A percentile compares a stretch with the other conserved stretches of the same genome.
Conservation (phyloP, 2,329 filamentous ascomycete genomes). For the Talaromyces sp. region DNA sequence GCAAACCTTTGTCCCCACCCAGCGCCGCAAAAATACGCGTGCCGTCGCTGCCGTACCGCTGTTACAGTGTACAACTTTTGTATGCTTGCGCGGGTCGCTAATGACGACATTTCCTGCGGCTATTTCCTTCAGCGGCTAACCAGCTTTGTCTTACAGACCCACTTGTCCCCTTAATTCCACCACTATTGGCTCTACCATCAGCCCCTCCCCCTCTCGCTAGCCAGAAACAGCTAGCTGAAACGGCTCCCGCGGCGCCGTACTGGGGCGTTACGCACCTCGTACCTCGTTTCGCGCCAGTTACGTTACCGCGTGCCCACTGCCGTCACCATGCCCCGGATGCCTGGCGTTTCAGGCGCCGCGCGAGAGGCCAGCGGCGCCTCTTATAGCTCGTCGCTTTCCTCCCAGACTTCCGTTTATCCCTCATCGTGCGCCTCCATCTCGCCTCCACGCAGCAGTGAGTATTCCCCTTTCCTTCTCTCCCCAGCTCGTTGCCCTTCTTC, state of each 20-base stretch:
- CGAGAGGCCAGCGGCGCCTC: constrained; percentile 2
- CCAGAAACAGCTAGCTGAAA: background rate
- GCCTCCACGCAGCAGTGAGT: constrained; percentile 9
- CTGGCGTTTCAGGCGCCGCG: background rate
- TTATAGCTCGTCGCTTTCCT: constrained; percentile 7
- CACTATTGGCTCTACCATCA: background rate
- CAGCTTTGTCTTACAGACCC: background rate
- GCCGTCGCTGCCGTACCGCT: background rate
- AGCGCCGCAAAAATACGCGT: background rate
- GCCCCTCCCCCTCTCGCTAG: background rate
- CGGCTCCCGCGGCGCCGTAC: background rate
- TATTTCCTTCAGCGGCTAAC: background rate
- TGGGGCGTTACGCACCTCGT: background rate
- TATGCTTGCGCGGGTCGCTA: background rate
- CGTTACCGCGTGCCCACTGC: background rate
- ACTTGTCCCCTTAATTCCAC: no score
- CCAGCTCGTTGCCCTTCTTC: background rate
- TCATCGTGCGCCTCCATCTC: constrained; percentile 9
- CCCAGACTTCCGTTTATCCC: constrained; percentile 8
- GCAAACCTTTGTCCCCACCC: background rate
- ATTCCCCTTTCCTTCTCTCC: background rate
- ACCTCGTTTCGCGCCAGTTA: background rate
- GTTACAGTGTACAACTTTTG: background rate
- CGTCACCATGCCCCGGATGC: background rate
- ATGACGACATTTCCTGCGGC: background rate